Base-by-base conservation (phyloP, 768 basidiomycete species). In the Mycena vulgaris region DNA sequence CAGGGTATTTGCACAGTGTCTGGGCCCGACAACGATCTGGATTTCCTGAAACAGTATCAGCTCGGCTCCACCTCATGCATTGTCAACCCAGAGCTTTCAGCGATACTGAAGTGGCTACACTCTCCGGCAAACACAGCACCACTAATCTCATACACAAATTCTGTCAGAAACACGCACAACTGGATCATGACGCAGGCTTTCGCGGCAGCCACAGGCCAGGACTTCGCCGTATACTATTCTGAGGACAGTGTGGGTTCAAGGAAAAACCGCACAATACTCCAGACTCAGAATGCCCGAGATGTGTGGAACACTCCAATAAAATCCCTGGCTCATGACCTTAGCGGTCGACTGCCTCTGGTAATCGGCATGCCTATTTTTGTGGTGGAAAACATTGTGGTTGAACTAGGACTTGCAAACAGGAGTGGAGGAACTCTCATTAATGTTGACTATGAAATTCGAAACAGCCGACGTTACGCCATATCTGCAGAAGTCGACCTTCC, bases 281-380 rank as follows among this genome's bases (percentile, higher is more conserved):
- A n/a, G 3, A 57, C 39, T 8, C 57, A 42, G 3, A 69, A 71
- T 25, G 66, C 70, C 10, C n/a, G 27, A 21, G 69, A 70, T 45
- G 74, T 72, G 0, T 75, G 74, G 71, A 68, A 73, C 19, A 70
- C 68, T 2, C 56, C 62, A 5, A 67, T 69, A 2, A 69, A 72
- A 40, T 52, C 69, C 10, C 40, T 42, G 21, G 69, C 69, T 0
- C 21, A 58, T 1, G 74, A 75, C 31, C 62, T 75, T 35, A 49
- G 64, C 42, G 74, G 74, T 9, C 68, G 69, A 4, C 61, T 75
- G 3, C 40, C 68, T 5, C 48, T 73, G 17, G 63, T 62, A 1
- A 58, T 70, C 27, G 72, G 72, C 13, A 75, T 75, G 72, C 74
- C 74, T 8, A 39, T 75, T 33, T 70, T 63, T 40, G 25, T 75